A percentile compares a stretch with the other conserved stretches of the same genome.
Evolutionary conservation across 2,329 filamentous ascomycete species (phyloP).

Genomic region (Hymenoscyphus salicellus): DNA sequence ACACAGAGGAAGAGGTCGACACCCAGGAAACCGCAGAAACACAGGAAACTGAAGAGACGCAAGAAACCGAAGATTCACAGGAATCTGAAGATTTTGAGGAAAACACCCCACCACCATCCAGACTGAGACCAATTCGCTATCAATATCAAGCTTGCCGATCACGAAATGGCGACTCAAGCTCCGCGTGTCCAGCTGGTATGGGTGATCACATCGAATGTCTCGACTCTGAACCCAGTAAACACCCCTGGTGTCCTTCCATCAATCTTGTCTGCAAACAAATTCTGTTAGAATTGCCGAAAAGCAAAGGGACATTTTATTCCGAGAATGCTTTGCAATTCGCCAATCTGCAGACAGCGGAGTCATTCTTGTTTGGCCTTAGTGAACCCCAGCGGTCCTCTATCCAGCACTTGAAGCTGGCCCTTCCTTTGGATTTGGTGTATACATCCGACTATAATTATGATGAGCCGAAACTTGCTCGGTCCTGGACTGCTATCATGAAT

Average conservation of each 20-base stretch:
- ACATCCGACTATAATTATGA: neutral
- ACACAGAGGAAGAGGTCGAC: no score
- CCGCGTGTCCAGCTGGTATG: constrained; percentile 16
- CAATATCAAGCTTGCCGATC: constrained; percentile 9
- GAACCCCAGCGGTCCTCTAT: constrained; percentile 21
- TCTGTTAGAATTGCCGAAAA: constrained; percentile 16
- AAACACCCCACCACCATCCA: no score
- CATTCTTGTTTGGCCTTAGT: constrained; percentile 23
- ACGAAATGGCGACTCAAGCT: constrained; percentile 8
- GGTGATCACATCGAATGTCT: constrained; percentile 21
- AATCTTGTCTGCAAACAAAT: constrained; percentile 25
- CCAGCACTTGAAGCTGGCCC: constrained; percentile 19
- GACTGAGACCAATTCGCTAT: neutral
- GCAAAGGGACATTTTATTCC: constrained; percentile 14
- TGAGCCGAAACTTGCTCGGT: neutral
- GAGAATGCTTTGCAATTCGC: constrained; percentile 26
- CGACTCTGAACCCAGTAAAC: neutral
- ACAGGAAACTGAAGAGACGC: no score
- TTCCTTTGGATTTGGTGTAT: constrained; percentile 11
- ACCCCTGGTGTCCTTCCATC: constrained; percentile 5
- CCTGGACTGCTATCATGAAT: constrained; percentile 23
- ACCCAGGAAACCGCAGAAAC: no score
- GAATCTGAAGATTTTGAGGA: neutral
- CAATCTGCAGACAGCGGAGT: constrained; percentile 14
- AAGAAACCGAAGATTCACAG: no score